phyloP scores from a whole-genome alignment of 2,329 filamentous ascomycete genomes.

The Talaromyces sp. region DNA sequence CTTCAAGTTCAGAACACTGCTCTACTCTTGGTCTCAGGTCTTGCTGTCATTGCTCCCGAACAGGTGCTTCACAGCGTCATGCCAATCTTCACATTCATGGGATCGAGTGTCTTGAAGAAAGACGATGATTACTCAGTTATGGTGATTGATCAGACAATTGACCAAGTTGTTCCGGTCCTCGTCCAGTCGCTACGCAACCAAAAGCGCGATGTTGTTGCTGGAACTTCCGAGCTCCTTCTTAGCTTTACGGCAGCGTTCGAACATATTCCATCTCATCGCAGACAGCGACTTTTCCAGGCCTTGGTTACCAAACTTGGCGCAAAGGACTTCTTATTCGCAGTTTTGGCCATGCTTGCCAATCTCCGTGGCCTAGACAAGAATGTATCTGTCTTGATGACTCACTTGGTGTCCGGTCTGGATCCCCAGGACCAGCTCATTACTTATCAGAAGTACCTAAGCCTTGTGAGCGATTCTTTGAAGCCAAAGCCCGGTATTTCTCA shows the following conservation, averaged over 20 bases:
- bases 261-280: constrained; percentile 83
- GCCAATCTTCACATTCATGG: constrained; percentile 99
- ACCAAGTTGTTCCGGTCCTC: constrained; percentile 85
- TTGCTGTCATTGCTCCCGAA: constrained; percentile 84
- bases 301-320: constrained; percentile 79
- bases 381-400: constrained; percentile 67
- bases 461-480: constrained; percentile 70
- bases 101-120: constrained; percentile 81
- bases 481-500: constrained; percentile 69
- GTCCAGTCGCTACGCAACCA: constrained; percentile 75
- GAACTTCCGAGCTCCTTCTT: constrained; percentile 82
- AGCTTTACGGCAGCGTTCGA: constrained; percentile 97
- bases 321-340: constrained; percentile 79
- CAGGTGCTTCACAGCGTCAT: constrained; percentile 94
- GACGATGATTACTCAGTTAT: constrained; percentile 96
- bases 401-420: constrained; percentile 67
- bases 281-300: constrained; percentile 75
- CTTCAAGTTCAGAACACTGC: constrained; percentile 92
- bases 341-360: constrained; percentile 85
- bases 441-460: constrained; percentile 68
- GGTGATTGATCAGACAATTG: constrained; percentile 90
- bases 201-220: constrained; percentile 71
- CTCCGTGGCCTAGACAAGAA: constrained; percentile 73
- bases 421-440: constrained; percentile 70
- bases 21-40: constrained; percentile 75